Evolutionary conservation across 2,329 filamentous ascomycete genomes (phyloP).

Genomic region (Aspergillus sp.): DNA sequence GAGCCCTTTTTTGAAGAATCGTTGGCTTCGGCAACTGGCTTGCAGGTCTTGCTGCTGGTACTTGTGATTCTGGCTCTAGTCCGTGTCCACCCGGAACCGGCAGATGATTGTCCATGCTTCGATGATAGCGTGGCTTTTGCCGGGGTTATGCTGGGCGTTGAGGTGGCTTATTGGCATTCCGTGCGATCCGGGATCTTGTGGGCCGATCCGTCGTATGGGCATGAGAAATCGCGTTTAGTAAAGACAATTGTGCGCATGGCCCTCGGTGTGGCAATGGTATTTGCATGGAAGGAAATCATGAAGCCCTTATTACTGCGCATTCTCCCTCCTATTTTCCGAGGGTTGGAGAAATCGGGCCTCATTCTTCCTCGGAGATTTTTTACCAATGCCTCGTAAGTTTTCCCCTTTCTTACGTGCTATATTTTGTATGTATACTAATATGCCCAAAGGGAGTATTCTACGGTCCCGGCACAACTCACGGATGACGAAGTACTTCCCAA

Average conservation of each 20-base stretch:
- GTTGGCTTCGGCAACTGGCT: conserved; percentile 58
- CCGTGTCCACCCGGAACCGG: conserved; percentile 87
- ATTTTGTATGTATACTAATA: not conserved
- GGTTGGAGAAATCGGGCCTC: conserved; percentile 72
- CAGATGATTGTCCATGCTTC: conserved; percentile 94
- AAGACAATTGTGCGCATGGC: conserved; percentile 62
- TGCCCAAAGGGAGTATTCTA: conserved; percentile 66
- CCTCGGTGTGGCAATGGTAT: conserved; percentile 74
- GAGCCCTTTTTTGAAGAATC: conserved; percentile 61
- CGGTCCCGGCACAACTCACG: conserved; percentile 64
- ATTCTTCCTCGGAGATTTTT: conserved; percentile 86
- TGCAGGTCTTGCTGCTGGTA: conserved; percentile 58
- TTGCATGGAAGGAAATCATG: conserved; percentile 82
- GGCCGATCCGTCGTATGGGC: conserved; percentile 53
- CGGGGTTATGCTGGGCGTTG: conserved; percentile 78
- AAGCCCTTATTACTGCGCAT: conserved; percentile 73
- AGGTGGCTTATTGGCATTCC: conserved; percentile 79
- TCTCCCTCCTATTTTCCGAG: conserved; percentile 79
- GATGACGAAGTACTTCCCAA: conserved; percentile 86
- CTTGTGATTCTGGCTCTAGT: conserved; percentile 68
- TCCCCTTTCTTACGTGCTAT: not conserved
- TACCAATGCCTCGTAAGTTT: conserved; percentile 64
- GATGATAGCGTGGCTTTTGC: conserved; percentile 93
- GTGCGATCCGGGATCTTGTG: conserved; percentile 51
- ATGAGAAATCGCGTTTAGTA: conserved; percentile 59